Evolutionary conservation across 228 moss, liverwort and hornwort genomes (phyloP), one percentile per base, ranked within the genome.

Genomic region (Sphagnum fallax): DNA sequence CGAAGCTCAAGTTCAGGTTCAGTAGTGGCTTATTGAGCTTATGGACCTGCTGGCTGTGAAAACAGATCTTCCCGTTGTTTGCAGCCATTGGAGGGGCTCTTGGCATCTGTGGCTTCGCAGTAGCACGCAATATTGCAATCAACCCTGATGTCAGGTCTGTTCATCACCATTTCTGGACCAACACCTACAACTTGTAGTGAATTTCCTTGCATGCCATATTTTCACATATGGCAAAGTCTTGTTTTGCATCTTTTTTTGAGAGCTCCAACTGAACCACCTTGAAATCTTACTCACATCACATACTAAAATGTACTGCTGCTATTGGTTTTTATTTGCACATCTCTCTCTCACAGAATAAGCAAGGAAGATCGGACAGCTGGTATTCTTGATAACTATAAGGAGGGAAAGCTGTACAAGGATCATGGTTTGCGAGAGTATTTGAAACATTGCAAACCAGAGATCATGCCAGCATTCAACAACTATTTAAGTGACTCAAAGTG

Each of bases 121-220:
- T 92, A 0, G 80, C 80, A 48, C 95, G 95, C 70, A 96, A 96
- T 66, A 85, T 96, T 63, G 87, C 91, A 49, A 88, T 88, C 83
- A 96, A 96, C 72, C 95, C 95, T 48, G 95, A 96, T 74, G 91
- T 96, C 81, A 92, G 95, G 95, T 95, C 32, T 32, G 32, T 32
- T 32, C 32, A 32, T 32, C 32, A 32, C 32, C 32, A 32, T 32
- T 32, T 32, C 32, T 32, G 32, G 32, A 32, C 32, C 32, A 32
- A 0, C 32, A 32, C 2, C 32, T 32, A 32, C 32, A 32, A 32
- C 32, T 32, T 32, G 32, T 32, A 32, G 32, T 32, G 32, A 32
- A 32, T 32, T 32, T 3, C 32, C 32, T 32, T 32, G 32, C 32
- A 32, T 32, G 32, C 32, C 32, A 32, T 32, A 32, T 32, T 32